A percentile compares a stretch with the other conserved stretches of the same genome.
phyloP scores from a whole-genome alignment of 768 basidiomycete species.

The Panaeolus papilionaceus region DNA sequence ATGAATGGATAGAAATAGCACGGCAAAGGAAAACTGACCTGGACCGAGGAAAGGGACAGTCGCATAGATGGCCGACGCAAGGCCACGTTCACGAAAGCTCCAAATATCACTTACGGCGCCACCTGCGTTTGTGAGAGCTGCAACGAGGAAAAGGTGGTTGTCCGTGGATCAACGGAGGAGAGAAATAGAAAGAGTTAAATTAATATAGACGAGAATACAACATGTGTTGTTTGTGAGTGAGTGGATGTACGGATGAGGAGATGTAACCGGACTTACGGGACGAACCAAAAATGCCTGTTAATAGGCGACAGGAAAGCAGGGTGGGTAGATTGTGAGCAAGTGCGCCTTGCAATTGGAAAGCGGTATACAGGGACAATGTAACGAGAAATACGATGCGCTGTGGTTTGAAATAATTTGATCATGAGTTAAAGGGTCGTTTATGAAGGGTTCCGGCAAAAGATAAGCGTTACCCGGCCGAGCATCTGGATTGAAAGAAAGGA shows the following conservation, averaged over 20 bases:
- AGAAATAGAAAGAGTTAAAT: constrained; percentile 8
- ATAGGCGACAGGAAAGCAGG: constrained; percentile 56
- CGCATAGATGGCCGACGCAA: constrained; percentile 64
- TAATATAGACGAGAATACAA: constrained; percentile 1
- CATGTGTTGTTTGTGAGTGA: neutral
- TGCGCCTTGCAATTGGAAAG: constrained; percentile 61
- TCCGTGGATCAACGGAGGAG: constrained; percentile 9
- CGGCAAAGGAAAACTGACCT: constrained; percentile 37
- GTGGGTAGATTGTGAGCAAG: constrained; percentile 54
- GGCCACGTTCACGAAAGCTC: constrained; percentile 61
- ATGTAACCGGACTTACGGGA: constrained; percentile 46
- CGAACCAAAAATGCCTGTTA: constrained; percentile 65
- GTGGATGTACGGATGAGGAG: neutral
- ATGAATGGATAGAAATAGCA: neutral
- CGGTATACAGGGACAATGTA: constrained; percentile 54
- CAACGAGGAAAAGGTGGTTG: constrained; percentile 16
- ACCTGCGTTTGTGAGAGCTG: constrained; percentile 66
- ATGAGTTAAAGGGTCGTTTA: constrained; percentile 14
- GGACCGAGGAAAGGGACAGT: constrained; percentile 65
- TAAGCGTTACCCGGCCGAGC: constrained; percentile 55
- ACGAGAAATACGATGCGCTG: constrained; percentile 62
- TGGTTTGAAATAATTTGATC: constrained; percentile 13
- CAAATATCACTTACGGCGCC: constrained; percentile 66
- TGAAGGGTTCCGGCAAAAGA: constrained; percentile 12
- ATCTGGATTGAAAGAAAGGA: constrained; percentile 37